These are phyloP conservation scores for Fistulina hepatica DNA, from an alignment of 1,284 basidiomycete species.

Conservation along the genomic window DNA sequence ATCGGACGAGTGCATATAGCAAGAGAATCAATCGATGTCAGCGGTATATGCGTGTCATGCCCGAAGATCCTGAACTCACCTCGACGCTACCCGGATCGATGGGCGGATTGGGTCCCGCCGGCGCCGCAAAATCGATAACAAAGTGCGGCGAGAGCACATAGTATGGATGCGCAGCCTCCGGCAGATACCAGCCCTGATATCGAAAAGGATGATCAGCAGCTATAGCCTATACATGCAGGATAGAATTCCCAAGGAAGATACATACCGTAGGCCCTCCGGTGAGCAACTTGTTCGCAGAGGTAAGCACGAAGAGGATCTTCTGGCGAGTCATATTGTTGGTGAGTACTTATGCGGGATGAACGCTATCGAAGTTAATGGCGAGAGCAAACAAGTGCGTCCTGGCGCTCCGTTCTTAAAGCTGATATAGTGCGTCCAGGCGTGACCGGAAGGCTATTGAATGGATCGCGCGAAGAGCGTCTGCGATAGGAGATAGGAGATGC, in stretches of 20 bases:
- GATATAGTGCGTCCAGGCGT: no score
- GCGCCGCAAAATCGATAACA: conserved; percentile 62
- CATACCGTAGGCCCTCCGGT: conserved; percentile 45
- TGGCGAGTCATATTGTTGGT: no score
- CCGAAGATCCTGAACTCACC: conserved; percentile 20
- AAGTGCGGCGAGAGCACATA: conserved; percentile 49
- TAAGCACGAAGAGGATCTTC: conserved; percentile 61
- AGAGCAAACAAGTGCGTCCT: no score
- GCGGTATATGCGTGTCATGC: not conserved
- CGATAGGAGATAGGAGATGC: no score
- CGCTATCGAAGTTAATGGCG: no score
- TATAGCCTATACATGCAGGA: conserved; percentile 4
- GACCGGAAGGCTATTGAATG: no score
- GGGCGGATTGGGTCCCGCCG: conserved; percentile 63
- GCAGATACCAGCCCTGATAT: conserved; percentile 60
- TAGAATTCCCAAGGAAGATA: conserved; percentile 7
- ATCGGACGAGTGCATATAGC: conserved; percentile 10
- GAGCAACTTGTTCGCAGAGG: conserved; percentile 56
- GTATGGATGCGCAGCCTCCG: conserved; percentile 77
- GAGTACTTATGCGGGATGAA: no score
- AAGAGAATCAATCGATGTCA: conserved; percentile 6
- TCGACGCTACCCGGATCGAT: conserved; percentile 52
- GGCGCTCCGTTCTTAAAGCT: no score
- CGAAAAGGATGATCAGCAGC: conserved; percentile 2
- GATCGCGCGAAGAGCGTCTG: no score